Conservation (phyloP, 2,329 filamentous ascomycete species). For the Fusarium nematophilum region DNA sequence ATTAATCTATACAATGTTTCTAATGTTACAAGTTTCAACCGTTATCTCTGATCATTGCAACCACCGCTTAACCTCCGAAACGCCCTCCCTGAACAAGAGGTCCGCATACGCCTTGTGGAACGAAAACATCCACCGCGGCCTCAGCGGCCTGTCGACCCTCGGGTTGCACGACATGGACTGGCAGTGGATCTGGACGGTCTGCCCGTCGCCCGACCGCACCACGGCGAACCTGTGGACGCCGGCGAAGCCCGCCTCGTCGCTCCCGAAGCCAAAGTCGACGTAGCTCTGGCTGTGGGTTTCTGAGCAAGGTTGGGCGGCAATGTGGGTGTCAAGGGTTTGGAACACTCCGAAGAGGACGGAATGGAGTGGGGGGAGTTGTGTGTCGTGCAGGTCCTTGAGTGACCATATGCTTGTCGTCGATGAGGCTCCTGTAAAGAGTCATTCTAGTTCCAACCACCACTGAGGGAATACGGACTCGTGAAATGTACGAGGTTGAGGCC, state of each 20-base stretch:
- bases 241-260: constrained; percentile 37
- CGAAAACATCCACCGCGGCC: constrained; percentile 18
- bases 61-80: constrained; percentile 36
- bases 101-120: constrained; percentile 44
- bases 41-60: constrained; percentile 1
- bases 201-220: constrained; percentile 10
- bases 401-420: constrained; percentile 30
- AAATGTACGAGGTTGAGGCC: constrained; percentile 28
- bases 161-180: constrained; percentile 45
- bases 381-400: constrained; percentile 28
- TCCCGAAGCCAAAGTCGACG: constrained; percentile 47
- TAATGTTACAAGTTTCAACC: background rate
- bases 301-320: background rate
- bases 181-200: constrained; percentile 32
- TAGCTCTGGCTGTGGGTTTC: constrained; percentile 32
- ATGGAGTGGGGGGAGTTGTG: constrained; percentile 27
- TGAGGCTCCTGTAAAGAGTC: constrained; percentile 12
- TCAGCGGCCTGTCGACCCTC: constrained; percentile 25
- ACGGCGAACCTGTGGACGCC: constrained; percentile 47
- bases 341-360: constrained; percentile 44
- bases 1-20: background rate
- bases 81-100: constrained; percentile 42
- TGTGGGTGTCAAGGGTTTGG: constrained; percentile 36
- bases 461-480: constrained; percentile 9
- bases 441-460: accelerated